Base-by-base conservation (phyloP, 2,329 filamentous ascomycete species). In the Clonostachys chloroleuca region DNA sequence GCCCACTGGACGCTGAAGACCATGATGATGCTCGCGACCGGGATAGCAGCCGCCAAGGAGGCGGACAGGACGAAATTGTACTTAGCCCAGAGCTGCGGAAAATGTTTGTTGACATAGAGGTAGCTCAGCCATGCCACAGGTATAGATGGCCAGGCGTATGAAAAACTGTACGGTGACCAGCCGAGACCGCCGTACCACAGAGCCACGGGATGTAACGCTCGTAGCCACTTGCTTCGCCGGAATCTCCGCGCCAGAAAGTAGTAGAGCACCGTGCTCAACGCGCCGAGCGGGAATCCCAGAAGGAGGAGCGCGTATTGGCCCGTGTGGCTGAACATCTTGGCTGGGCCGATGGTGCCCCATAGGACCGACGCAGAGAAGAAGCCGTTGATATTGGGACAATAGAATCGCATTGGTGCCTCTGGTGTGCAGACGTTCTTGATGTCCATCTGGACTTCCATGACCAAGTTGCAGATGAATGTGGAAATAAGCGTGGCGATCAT, bases 281-380 rank as follows among this genome's bases (percentile, higher is more conserved):
- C 49, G 12, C 70, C 70, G 36, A 73, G 67, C 18, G 70, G 60
- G 58, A 73, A 73, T 48, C 69, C 73, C 67, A 73, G 60, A 24
- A 72, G 54, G 5, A 69, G 68, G 48, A 72, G 72, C 35, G 71
- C 53, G 5, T 59, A 57, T 14, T 40, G 45, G 13, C 37, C 45
- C 6, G 16, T 33, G 30, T 33, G 37, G 47, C 65, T 63, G 54
- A 73, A 73, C 63, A 72, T 62, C 13, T 74, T 65, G 2, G 62
- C 60, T 0, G 76, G 77, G 2, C 77, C 76, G 14, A 79, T 69
- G n/a, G 69, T 65, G 41, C 71, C 77, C 74, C 74, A 78, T 47
- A 77, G 4, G 69, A 75, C 52, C 69, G 74, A 5, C 72, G 67
- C n/a, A 13, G 45, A 42, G 30, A 41, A 46, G 39, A 30, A 46